Evolutionary conservation across 148 eudicot species (phyloP).

Genomic region (Fagopyrum tataricum): DNA sequence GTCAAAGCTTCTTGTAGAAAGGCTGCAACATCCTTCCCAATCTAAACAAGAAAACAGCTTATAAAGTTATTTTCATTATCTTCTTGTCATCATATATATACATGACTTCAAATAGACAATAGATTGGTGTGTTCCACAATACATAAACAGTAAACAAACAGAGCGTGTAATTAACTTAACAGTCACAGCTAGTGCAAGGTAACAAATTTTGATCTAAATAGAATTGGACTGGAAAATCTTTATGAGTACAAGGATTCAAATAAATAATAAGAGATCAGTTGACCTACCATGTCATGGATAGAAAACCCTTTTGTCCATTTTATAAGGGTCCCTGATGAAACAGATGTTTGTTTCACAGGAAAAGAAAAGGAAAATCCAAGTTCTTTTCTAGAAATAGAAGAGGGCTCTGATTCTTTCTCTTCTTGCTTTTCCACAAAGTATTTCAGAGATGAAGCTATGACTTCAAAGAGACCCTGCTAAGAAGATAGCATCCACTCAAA

Average conservation of each 20-base stretch:
- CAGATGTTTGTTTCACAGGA: slow-evolving; percentile 81
- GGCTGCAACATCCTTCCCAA: slow-evolving; percentile 68
- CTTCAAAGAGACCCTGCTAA: slow-evolving; percentile 77
- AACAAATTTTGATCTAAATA: not conserved
- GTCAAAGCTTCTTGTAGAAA: slow-evolving; percentile 55
- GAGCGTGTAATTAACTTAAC: not conserved
- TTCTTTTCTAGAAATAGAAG: slow-evolving; percentile 33
- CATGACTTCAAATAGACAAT: not conserved
- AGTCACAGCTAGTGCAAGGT: not conserved
- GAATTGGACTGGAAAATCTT: not conserved
- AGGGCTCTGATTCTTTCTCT: slow-evolving; percentile 28
- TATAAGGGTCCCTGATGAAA: slow-evolving; percentile 61
- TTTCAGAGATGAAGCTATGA: slow-evolving; percentile 59
- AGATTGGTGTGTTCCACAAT: not conserved
- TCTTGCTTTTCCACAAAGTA: slow-evolving; percentile 54
- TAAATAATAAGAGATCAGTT: not conserved
- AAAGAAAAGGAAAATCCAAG: slow-evolving; percentile 91
- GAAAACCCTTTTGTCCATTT: slow-evolving; percentile 92
- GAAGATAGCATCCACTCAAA: slow-evolving; percentile 1
- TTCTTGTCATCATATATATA: not conserved
- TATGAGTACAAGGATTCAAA: not conserved
- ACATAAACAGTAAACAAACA: not conserved
- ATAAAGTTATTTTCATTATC: not conserved
- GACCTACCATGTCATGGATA: slow-evolving; percentile 78
- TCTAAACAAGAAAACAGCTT: slow-evolving; percentile 29